Percentiles rank a stretch among this genome's conserved stretches.
These are phyloP conservation scores for Coemansia sp. DNA, from an alignment of 192 early-diverging fungal genomes.

Conservation along the genomic window DNA sequence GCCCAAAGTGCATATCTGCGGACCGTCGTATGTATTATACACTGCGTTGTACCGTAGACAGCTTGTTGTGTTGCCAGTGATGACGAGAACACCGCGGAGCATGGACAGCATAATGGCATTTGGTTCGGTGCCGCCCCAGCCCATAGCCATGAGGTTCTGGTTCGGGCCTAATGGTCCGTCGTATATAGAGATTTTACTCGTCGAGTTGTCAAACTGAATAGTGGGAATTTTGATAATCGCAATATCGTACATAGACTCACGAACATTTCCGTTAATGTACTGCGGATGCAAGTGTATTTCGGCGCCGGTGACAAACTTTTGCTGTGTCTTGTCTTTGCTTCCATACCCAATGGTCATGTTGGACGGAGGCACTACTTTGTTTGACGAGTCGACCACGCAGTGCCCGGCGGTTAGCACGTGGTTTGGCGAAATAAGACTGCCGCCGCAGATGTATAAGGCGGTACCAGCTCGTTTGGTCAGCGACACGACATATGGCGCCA, in stretches of 20 bases:
- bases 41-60: constrained; percentile 6
- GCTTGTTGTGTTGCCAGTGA: constrained; percentile 12
- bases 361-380: neutral
- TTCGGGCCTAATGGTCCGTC: constrained; percentile 6
- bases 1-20: constrained; percentile 35
- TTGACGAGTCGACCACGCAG: constrained; percentile 25
- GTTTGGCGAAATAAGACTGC: constrained; percentile 31
- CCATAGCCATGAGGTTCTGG: constrained; percentile 37
- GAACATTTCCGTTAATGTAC: neutral
- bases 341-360: constrained; percentile 30
- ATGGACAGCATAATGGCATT: constrained; percentile 18
- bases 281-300: constrained; percentile 22
- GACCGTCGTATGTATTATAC: constrained; percentile 25
- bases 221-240: constrained; percentile 31
- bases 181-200: constrained; percentile 23
- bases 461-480: neutral
- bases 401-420: constrained; percentile 38
- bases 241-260: constrained; percentile 21
- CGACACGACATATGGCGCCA: constrained; percentile 25
- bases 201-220: constrained; percentile 6
- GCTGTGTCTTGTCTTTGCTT: constrained; percentile 19
- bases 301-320: constrained; percentile 11
- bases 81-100: constrained; percentile 27
- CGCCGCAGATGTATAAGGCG: constrained; percentile 31
- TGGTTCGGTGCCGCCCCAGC: constrained; percentile 41